Conservation (phyloP, 768 basidiomycete genomes). For the Pleurotus ostreatus region DNA sequence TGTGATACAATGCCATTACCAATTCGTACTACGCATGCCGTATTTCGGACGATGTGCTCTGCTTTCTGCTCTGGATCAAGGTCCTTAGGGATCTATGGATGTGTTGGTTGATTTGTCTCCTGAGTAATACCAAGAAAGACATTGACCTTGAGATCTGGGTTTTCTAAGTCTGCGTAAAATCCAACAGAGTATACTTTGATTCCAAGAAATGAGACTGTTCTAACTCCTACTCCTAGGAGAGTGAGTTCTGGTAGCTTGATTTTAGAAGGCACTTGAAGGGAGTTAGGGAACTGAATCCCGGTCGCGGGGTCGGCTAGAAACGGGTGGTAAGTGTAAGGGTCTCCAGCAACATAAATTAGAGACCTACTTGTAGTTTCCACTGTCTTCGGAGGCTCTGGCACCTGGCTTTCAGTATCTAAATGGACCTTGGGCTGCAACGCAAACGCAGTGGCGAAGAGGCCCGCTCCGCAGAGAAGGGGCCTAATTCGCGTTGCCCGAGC, state of each 20-base stretch:
- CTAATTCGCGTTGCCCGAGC: conserved; percentile 7
- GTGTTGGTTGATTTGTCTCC: neutral
- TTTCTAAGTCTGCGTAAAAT: conserved; percentile 83
- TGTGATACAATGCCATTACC: conserved; percentile 32
- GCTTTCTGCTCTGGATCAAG: conserved; percentile 70
- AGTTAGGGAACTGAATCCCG: conserved; percentile 67
- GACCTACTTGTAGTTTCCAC: conserved; percentile 22
- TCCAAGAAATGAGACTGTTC: conserved; percentile 84
- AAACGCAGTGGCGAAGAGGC: conserved; percentile 17
- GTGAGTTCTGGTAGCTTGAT: conserved; percentile 57
- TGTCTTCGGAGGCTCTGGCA: conserved; percentile 8
- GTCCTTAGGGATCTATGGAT: conserved; percentile 43
- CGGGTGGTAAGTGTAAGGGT: neutral
- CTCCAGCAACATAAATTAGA: neutral
- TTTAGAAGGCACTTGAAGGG: conserved; percentile 60
- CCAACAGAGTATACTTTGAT: conserved; percentile 88
- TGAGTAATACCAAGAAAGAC: too few species aligned
- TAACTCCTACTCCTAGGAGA: conserved; percentile 80
- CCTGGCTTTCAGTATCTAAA: conserved; percentile 33
- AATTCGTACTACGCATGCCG: conserved; percentile 72
- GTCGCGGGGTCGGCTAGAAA: conserved; percentile 67
- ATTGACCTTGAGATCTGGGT: conserved; percentile 54
- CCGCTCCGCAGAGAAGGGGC: conserved; percentile 26
- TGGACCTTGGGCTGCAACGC: conserved; percentile 26
- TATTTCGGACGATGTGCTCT: conserved; percentile 58